These are phyloP conservation scores for Fusarium albosuccineum DNA, from an alignment of 2,329 filamentous ascomycete species.

Conservation along the genomic window DNA sequence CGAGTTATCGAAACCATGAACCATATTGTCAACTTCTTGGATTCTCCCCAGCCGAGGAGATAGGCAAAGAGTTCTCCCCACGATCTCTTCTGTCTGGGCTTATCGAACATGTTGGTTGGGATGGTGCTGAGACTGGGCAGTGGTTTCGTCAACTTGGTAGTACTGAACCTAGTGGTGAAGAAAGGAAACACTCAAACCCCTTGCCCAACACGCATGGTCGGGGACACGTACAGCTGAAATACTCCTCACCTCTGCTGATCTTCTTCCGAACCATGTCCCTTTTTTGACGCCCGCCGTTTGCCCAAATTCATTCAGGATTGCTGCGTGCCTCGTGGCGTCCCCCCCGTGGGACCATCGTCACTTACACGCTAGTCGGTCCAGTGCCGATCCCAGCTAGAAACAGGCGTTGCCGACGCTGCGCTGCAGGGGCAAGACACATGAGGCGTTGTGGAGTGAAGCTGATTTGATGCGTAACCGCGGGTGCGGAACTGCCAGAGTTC, in stretches of 20 bases:
- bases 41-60: slow-evolving; percentile 26
- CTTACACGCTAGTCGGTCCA: background rate
- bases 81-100: slow-evolving; percentile 1
- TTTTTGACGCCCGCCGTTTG: background rate
- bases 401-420: background rate
- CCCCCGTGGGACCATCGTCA: background rate
- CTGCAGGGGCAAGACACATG: slow-evolving; percentile 1
- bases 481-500: background rate
- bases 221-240: background rate
- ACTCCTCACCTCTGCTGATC: background rate
- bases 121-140: too few species aligned
- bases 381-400: background rate
- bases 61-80: slow-evolving; percentile 18
- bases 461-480: slow-evolving; percentile 3
- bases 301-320: background rate
- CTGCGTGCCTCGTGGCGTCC: slow-evolving; percentile 4
- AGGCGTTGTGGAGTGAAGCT: background rate
- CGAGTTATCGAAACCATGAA: slow-evolving; percentile 30
- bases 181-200: background rate
- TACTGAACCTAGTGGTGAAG: background rate
- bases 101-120: background rate
- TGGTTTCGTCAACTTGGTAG: too few species aligned
- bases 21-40: slow-evolving; percentile 24
- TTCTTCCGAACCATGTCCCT: background rate
- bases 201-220: background rate